These are phyloP conservation scores for Calonectria honghensis DNA, from an alignment of 2,329 filamentous ascomycete genomes.

Conservation along the genomic window DNA sequence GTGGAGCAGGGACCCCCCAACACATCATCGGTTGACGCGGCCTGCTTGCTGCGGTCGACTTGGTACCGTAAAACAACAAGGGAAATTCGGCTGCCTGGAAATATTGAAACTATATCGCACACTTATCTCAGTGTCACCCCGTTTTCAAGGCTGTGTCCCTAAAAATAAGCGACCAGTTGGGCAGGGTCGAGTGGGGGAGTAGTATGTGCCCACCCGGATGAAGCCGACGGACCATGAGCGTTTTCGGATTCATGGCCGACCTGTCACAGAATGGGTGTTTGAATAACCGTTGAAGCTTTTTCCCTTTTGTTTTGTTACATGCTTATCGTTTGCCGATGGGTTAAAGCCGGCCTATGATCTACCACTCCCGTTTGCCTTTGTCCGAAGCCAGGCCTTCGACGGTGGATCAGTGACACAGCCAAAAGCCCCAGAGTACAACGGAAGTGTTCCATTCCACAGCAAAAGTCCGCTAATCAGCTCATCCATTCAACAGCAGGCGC, in stretches of 20 bases:
- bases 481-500: too few species aligned
- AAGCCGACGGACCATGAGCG: neutral
- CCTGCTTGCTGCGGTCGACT: neutral
- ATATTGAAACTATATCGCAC: neutral
- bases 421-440: too few species aligned
- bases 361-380: too few species aligned
- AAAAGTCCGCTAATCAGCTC: too few species aligned
- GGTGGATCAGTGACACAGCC: too few species aligned
- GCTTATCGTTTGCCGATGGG: too few species aligned
- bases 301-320: too few species aligned
- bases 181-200: neutral
- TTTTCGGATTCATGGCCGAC: neutral
- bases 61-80: too few species aligned
- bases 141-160: neutral
- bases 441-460: too few species aligned
- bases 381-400: too few species aligned
- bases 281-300: too few species aligned
- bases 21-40: slow-evolving; percentile 6
- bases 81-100: neutral
- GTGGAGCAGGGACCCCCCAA: neutral
- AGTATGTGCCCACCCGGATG: neutral
- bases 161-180: neutral
- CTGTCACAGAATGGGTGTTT: neutral
- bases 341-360: too few species aligned
- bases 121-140: neutral